phyloP scores from a whole-genome alignment of 345 rosid species.

The Melastoma malabathricum region DNA sequence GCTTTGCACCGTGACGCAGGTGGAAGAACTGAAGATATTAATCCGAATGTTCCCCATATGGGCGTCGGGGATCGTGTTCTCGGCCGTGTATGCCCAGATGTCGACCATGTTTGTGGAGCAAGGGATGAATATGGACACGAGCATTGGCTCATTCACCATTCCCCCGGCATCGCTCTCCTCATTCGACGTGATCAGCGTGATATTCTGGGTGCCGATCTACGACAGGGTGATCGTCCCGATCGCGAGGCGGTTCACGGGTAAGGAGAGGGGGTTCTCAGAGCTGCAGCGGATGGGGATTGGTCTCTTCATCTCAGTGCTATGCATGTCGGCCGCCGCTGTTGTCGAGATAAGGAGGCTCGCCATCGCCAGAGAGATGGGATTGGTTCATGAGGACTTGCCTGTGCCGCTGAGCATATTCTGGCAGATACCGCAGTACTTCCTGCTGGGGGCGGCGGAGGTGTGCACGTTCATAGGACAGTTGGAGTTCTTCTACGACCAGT shows the following conservation, averaged over 20 bases:
- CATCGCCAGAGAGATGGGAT: no score
- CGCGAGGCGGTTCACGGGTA: slow-evolving; percentile 23
- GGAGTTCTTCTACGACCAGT: slow-evolving; percentile 5
- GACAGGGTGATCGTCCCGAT: slow-evolving; percentile 20
- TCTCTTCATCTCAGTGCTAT: no score
- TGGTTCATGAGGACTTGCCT: no score
- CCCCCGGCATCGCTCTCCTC: slow-evolving; percentile 23
- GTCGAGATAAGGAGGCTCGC: no score
- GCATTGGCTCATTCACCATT: slow-evolving; percentile 23
- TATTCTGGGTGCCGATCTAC: slow-evolving; percentile 30
- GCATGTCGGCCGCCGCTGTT: no score
- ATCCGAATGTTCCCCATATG: slow-evolving; percentile 33
- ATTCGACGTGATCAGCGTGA: slow-evolving; percentile 23
- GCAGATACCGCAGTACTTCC: slow-evolving; percentile 8
- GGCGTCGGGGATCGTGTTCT: slow-evolving; percentile 25
- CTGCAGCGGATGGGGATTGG: slow-evolving; percentile 7
- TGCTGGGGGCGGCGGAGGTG: slow-evolving; percentile 3
- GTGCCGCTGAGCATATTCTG: slow-evolving; percentile 1
- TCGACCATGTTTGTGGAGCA: slow-evolving; percentile 30
- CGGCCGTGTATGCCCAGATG: slow-evolving; percentile 25
- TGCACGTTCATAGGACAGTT: slow-evolving; percentile 6
- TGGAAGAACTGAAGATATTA: slow-evolving; percentile 31
- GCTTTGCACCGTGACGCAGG: slow-evolving; percentile 35
- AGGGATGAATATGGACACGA: slow-evolving; percentile 29
- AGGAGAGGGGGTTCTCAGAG: slow-evolving; percentile 14